Evolutionary conservation across 1,284 basidiomycete species (phyloP).

Genomic region (Chalciporus piperatoides): DNA sequence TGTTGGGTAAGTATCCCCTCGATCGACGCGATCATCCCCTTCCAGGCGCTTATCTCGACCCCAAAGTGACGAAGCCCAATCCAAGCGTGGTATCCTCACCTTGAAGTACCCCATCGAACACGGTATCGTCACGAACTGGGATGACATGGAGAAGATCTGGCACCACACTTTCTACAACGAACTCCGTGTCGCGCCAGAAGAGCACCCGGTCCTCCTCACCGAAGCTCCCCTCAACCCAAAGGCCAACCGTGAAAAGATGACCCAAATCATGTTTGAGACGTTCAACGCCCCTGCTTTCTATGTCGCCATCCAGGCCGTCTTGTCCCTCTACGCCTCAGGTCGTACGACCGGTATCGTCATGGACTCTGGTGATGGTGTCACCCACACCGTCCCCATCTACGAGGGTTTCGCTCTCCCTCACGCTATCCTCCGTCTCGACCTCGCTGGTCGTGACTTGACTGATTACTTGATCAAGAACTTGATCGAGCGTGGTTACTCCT

Average conservation of each 20-base stretch:
- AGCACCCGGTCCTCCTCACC: conserved; percentile 87
- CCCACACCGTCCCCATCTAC: conserved; percentile 89
- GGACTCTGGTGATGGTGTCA: conserved; percentile 90
- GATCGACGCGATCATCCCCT: background rate
- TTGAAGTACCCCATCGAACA: conserved; percentile 78
- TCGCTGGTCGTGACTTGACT: conserved; percentile 94
- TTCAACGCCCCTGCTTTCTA: conserved; percentile 91
- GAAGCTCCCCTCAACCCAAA: conserved; percentile 89
- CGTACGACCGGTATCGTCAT: conserved; percentile 88
- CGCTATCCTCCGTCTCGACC: conserved; percentile 92
- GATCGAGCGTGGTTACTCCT: conserved; percentile 91
- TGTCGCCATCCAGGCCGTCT: conserved; percentile 86
- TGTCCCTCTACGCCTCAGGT: conserved; percentile 87
- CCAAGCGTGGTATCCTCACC: conserved; percentile 90
- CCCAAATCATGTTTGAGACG: conserved; percentile 94
- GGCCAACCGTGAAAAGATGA: conserved; percentile 93
- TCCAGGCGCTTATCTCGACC: background rate
- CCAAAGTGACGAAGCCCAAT: conserved; percentile 78
- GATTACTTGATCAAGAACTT: conserved; percentile 92
- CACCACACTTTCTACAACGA: conserved; percentile 86
- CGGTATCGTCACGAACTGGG: conserved; percentile 92
- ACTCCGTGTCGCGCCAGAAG: conserved; percentile 75
- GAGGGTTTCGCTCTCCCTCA: conserved; percentile 92
- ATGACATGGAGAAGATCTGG: conserved; percentile 93
- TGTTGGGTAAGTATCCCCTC: conserved; percentile 51